These are phyloP conservation scores for Tanacetum coccineum DNA, from an alignment of 129 eudicot species.

Conservation along the genomic window DNA sequence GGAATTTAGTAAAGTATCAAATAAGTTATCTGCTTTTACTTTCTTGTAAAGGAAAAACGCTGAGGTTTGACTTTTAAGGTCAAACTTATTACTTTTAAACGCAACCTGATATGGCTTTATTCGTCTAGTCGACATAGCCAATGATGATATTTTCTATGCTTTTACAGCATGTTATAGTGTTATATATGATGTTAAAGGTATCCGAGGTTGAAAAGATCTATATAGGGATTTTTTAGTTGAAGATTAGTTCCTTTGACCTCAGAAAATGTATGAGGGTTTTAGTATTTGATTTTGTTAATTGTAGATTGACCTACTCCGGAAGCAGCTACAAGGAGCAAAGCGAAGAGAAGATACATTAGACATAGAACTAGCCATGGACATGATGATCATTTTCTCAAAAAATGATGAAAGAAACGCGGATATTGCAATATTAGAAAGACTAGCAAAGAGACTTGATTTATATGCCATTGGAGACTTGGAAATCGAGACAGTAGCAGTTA, in stretches of 20 bases:
- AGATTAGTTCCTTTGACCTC: slow-evolving; percentile 3
- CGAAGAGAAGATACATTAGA: slow-evolving; percentile 66
- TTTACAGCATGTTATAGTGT: background rate
- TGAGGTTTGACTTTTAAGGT: slow-evolving; percentile 15
- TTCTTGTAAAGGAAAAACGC: background rate
- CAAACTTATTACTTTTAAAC: background rate
- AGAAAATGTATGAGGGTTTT: background rate
- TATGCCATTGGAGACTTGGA: slow-evolving; percentile 49
- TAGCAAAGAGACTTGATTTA: slow-evolving; percentile 61
- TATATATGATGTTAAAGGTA: background rate
- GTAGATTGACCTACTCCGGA: slow-evolving; percentile 63
- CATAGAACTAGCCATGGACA: slow-evolving; percentile 80
- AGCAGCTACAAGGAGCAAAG: slow-evolving; percentile 65
- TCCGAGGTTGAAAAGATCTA: background rate
- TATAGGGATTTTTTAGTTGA: slow-evolving; percentile 2
- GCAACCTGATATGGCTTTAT: background rate
- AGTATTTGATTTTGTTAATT: too few relatives aligned
- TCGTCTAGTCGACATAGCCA: background rate
- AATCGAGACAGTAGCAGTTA: slow-evolving; percentile 51
- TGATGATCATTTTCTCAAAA: slow-evolving; percentile 69
- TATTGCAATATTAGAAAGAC: slow-evolving; percentile 54
- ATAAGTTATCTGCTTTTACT: background rate
- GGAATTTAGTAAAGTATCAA: background rate
- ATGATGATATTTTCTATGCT: background rate
- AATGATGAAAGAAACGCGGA: slow-evolving; percentile 62